Evolutionary conservation across 2,329 filamentous ascomycete species (phyloP).

Genomic region (Epichloe glyceriae): DNA sequence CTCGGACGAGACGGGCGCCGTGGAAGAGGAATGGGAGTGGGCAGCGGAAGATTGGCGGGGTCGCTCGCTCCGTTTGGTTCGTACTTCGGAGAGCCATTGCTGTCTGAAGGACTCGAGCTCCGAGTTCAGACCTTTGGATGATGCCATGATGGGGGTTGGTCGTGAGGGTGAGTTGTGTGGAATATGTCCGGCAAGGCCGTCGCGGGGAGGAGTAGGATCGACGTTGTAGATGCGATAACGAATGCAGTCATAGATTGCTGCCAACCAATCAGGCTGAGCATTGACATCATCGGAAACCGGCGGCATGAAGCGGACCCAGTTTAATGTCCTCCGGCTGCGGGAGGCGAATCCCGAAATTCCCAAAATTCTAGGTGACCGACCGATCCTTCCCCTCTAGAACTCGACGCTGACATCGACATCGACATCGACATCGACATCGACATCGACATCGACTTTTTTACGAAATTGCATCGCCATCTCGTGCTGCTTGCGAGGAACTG

Average conservation of each 20-base stretch:
- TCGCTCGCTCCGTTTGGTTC: slow-evolving; percentile 17
- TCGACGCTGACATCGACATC: too few species aligned
- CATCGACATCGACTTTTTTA: neutral
- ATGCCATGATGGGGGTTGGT: slow-evolving; percentile 3
- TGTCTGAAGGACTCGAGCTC: slow-evolving; percentile 78
- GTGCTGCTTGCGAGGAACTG: slow-evolving; percentile 4
- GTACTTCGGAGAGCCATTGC: slow-evolving; percentile 78
- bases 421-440: neutral
- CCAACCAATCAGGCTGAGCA: slow-evolving; percentile 2
- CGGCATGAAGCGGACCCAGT: slow-evolving; percentile 3
- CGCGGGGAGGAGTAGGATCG: neutral
- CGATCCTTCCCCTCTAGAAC: neutral
- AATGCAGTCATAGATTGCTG: neutral
- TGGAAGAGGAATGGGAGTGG: neutral
- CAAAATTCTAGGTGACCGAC: neutral
- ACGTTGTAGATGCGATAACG: neutral
- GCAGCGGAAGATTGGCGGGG: neutral
- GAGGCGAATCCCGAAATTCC: slow-evolving; percentile 3
- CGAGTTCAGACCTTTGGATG: slow-evolving; percentile 30
- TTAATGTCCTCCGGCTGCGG: slow-evolving; percentile 4
- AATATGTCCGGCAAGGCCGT: slow-evolving; percentile 3
- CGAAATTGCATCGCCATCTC: neutral
- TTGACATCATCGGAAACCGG: slow-evolving; percentile 7
- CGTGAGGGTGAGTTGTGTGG: neutral
- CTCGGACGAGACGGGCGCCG: neutral